Evolutionary conservation across 2,329 filamentous ascomycete genomes (phyloP).

Genomic region (Calonectria montana): DNA sequence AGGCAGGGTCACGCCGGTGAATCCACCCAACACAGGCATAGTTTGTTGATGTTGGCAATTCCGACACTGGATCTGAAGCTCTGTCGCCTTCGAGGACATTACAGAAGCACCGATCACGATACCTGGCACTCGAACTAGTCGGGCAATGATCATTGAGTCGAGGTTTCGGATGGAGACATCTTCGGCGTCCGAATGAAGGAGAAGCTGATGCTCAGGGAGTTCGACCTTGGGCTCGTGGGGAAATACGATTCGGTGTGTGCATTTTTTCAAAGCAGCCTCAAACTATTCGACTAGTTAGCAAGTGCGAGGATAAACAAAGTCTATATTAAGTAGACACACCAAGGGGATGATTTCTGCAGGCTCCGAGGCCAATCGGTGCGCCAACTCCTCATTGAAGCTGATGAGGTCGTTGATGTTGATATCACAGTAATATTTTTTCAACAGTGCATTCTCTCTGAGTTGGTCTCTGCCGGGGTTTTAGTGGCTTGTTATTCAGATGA

Average conservation of each 20-base stretch:
- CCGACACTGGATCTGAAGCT: conserved; percentile 87
- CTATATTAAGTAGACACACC: conserved; percentile 59
- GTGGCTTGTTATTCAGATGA: neutral
- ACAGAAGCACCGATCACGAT: conserved; percentile 98
- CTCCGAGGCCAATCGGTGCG: conserved; percentile 88
- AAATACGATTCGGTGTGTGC: conserved; percentile 93
- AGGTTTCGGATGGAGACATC: conserved; percentile 94
- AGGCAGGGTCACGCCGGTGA: conserved; percentile 87
- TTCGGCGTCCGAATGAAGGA: conserved; percentile 91
- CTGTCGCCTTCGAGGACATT: conserved; percentile 93
- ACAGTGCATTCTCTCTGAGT: conserved; percentile 90
- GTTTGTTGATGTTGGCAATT: conserved; percentile 81
- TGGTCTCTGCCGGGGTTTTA: conserved; percentile 77
- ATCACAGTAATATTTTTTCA: conserved; percentile 96
- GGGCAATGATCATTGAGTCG: conserved; percentile 90
- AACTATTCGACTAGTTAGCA: conserved; percentile 69
- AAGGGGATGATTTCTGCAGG: conserved; percentile 93
- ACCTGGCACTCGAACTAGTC: conserved; percentile 95
- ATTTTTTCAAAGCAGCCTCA: conserved; percentile 88
- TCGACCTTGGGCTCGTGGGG: conserved; percentile 75
- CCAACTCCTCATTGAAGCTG: conserved; percentile 94
- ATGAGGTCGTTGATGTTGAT: conserved; percentile 96
- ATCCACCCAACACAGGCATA: conserved; percentile 83
- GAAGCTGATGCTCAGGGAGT: conserved; percentile 91
- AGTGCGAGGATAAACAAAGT: neutral